A percentile compares a stretch with the other conserved stretches of the same genome.
These are phyloP conservation scores for Cercospora brassicicola DNA, from an alignment of 2,329 filamentous ascomycete genomes.

Conservation along the genomic window DNA sequence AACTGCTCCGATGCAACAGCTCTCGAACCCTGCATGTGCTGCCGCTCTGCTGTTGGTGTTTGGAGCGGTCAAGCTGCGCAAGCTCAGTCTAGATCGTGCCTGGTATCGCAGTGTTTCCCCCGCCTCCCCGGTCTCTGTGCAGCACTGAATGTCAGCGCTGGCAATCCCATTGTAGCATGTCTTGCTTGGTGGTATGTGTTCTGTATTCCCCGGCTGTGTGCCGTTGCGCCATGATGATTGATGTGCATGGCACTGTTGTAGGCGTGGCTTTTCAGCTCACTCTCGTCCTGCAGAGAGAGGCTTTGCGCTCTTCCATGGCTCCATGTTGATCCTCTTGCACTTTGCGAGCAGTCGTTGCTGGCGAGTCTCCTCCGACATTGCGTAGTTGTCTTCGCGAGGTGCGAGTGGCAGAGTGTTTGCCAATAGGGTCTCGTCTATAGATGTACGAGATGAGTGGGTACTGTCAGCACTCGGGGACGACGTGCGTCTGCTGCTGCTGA, in stretches of 20 bases:
- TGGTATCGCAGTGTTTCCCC: neutral
- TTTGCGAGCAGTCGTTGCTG: constrained; percentile 32
- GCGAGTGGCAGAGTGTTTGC: constrained; percentile 35
- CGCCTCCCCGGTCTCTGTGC: neutral
- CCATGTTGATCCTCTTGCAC: constrained; percentile 31
- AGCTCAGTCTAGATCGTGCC: neutral
- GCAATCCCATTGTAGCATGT: neutral
- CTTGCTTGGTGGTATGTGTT: neutral
- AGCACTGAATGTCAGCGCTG: neutral
- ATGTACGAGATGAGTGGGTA: constrained; percentile 28
- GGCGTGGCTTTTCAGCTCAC: constrained; percentile 2
- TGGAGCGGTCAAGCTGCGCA: neutral
- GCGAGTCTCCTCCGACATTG: constrained; percentile 34
- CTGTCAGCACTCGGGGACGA: constrained; percentile 27
- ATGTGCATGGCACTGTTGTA: neutral
- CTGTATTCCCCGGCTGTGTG: neutral
- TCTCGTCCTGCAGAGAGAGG: constrained; percentile 19
- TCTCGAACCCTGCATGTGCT: neutral
- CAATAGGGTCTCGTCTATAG: constrained; percentile 28
- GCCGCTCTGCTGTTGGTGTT: neutral
- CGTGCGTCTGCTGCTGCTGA: constrained; percentile 30
- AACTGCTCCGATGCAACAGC: neutral
- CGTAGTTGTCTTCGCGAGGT: constrained; percentile 37
- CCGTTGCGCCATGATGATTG: neutral
- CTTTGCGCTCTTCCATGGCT: constrained; percentile 35